Evolutionary conservation across 306 rosid species (phyloP), one percentile per base, ranked within the genome.

Genomic region (Trichosanthes truncata): DNA sequence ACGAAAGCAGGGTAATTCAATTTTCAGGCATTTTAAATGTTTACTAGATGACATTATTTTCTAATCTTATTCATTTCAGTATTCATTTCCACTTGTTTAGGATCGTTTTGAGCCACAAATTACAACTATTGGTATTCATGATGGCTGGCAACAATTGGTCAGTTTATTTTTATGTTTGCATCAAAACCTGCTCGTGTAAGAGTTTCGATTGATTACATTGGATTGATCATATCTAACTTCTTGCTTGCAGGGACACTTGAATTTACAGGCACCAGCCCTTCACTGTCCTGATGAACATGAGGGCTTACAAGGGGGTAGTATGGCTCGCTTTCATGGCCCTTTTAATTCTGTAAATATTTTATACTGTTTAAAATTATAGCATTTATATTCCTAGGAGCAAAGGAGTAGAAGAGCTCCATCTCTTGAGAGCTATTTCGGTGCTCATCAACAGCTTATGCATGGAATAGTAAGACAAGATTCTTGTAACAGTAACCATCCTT

Each of bases 91-190:
- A 38, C 63, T 80, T 73, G 53, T 36, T 29, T 78, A 87, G 88
- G 80, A 75, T 23, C 74, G 75, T 21, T 43, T 77, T 40, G 87
- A 78, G 57, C 81, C 86, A 40, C 80, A 82, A 74, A 60, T 36
- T 77, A 33, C 69, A 25, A 61, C 65, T 41, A 68, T 78, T 56
- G 81, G 77, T 72, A 79, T 49, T 68, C 86, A 78, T 36, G 84
- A 78, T 53, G 78, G 78, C 90, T 87, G 90, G 88, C 86, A 78
- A 76, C 82, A 62, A 74, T 23, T 82, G 88, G 86, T 87, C 52
- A 68, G 86, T 66, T 59, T 62, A 31, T n/a, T n/a, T n/a, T n/a
- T 57, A 73, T 12, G 29, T 67, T 35, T 66, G 36, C 40, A 59
- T n/a, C 14, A n/a, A 9, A 48, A 7, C 60, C 17, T 79, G 7